Percentiles rank a stretch among this genome's conserved stretches.
Evolutionary conservation across 2,329 filamentous ascomycete genomes (phyloP).

Genomic region (Didymella lethalis): DNA sequence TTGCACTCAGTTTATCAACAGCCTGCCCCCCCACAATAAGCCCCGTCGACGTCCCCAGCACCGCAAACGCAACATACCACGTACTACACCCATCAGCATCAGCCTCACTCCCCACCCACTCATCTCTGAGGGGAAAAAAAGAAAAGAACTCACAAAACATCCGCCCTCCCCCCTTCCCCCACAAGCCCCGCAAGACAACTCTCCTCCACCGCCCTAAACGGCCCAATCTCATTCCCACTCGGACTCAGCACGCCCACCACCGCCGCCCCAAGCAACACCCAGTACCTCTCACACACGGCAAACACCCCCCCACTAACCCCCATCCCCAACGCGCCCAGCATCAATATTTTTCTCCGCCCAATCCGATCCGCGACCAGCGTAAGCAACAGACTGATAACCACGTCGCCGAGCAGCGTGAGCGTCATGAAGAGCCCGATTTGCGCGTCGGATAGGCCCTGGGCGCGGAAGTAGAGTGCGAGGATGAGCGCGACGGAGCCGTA

Average conservation of each 20-base stretch:
- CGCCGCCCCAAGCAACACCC: constrained; percentile 44
- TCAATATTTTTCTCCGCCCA: constrained; percentile 26
- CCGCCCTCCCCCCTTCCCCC: constrained; percentile 38
- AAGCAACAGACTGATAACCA: constrained; percentile 47
- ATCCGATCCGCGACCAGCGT: constrained; percentile 49
- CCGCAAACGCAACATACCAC: constrained; percentile 53
- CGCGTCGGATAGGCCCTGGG: constrained; percentile 46
- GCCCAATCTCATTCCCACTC: constrained; percentile 53
- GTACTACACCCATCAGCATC: constrained; percentile 27
- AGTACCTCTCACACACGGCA: constrained; percentile 43
- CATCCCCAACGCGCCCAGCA: constrained; percentile 49
- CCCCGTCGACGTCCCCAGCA: constrained; percentile 47
- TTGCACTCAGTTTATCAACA: constrained; percentile 43
- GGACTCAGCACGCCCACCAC: constrained; percentile 52
- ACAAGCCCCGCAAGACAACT: constrained; percentile 49
- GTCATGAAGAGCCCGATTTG: constrained; percentile 54
- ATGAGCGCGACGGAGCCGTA: constrained; percentile 50
- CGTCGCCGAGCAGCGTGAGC: constrained; percentile 51
- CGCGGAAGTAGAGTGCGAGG: constrained; percentile 48
- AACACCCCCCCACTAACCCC: constrained; percentile 47
- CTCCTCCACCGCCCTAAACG: constrained; percentile 53
- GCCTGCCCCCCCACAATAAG: constrained; percentile 48
- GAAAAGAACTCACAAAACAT: constrained; percentile 36
- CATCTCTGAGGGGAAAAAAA: too few relatives aligned
- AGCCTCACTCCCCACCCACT: too few relatives aligned